Base-by-base conservation (phyloP, 768 basidiomycete genomes). In the Calocera viscosa region DNA sequence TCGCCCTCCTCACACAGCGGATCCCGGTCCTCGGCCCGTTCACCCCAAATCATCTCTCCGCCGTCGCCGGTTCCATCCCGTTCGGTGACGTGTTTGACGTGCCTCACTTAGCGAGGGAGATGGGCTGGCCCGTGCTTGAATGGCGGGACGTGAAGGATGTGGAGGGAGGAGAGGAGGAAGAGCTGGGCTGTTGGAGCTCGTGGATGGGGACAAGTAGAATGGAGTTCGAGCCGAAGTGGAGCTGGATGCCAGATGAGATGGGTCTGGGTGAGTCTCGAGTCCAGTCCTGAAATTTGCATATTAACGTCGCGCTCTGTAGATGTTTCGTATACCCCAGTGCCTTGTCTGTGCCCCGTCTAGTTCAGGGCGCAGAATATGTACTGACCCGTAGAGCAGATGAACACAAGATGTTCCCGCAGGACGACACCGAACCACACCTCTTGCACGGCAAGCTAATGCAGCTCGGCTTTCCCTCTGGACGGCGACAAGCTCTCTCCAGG, bases 31-130 rank as follows among this genome's bases (percentile, higher is more conserved):
- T 88, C 2, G 78, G 82, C 1, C 80, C 80, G 72, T 87, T 88
- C 71, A 80, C 77, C 0, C 84, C 85, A 0, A 81, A 82, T 11
- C 84, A 86, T 67, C 78, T 86, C 38, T 73, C 75, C 22, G 80
- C 80, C 41, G 76, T 75, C 2, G 74, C 76, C 40, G 80, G 81
- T n/a, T 80, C 80, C 16, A 77, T 80, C 17, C 75, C 82, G 24
- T 85, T 87, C 69, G 80, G 84, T 24, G 80, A 84, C 33, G 81
- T 87, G 1, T 86, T 86, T 69, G 85, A 88, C 70, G 74, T 86
- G 60, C 79, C 82, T 0, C 78, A 81, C 10, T 78, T 86, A 7
- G 76, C 80, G 32, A 73, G 77, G 63, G 71, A 73, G 10, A 71
- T 86, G 26, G 76, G 78, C n/a, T 75, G 71, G 41, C 82, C 85